These are phyloP conservation scores for Fusarium miscanthi DNA, from an alignment of 2,329 filamentous ascomycete species.

Conservation along the genomic window DNA sequence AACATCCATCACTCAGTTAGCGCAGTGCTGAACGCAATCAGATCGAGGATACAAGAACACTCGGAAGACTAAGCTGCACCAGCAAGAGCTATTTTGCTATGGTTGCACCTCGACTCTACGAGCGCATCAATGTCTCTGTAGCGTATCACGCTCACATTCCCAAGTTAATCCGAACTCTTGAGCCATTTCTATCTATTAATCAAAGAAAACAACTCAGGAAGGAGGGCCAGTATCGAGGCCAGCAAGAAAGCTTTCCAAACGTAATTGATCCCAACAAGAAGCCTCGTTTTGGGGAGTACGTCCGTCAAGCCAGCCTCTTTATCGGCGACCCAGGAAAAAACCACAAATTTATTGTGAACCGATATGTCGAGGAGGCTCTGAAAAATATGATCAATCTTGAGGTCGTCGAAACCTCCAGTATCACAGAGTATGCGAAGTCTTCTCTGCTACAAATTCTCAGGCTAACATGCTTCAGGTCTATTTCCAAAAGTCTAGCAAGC, in stretches of 20 bases:
- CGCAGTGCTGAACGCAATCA: not conserved
- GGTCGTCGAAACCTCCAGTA: constrained; percentile 5
- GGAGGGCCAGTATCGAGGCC: constrained; percentile 30
- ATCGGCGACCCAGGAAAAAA: constrained; percentile 12
- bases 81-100: constrained; percentile 31
- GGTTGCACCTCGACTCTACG: constrained; percentile 26
- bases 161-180: constrained; percentile 33
- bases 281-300: constrained; percentile 10
- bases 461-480: constrained; percentile 18
- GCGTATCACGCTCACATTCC: constrained; percentile 26
- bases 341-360: constrained; percentile 19
- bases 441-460: accelerated
- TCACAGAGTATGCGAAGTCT: constrained; percentile 21
- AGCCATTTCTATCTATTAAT: constrained; percentile 22
- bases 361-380: constrained; percentile 35
- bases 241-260: constrained; percentile 25
- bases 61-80: constrained; percentile 26
- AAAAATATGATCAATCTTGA: constrained; percentile 29
- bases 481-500: constrained; percentile 17
- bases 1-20: not conserved
- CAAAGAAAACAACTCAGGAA: constrained; percentile 35
- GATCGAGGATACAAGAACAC: not conserved
- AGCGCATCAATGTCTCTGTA: constrained; percentile 11
- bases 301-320: constrained; percentile 20
- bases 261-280: not conserved